phyloP scores from a whole-genome alignment of 805 yeast species.

The Nakazawaea ishiwadae region DNA sequence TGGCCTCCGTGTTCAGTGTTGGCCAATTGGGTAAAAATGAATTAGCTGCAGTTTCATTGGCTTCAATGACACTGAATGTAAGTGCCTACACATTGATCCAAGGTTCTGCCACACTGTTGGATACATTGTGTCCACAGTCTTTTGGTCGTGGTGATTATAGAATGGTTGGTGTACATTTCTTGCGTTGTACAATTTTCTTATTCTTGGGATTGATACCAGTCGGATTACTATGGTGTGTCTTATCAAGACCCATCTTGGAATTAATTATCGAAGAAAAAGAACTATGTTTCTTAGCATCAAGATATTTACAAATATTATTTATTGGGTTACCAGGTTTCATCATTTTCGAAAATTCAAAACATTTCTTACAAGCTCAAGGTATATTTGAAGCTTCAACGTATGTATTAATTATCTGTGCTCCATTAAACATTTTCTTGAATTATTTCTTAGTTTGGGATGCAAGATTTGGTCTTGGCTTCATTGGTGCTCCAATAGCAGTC shows the following conservation, averaged over 20 bases:
- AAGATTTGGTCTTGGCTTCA: constrained; percentile 51
- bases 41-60: constrained; percentile 70
- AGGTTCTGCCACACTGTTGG: constrained; percentile 75
- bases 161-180: constrained; percentile 63
- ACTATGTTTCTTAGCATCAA: constrained; percentile 49
- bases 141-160: constrained; percentile 63
- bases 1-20: constrained; percentile 74
- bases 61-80: constrained; percentile 75
- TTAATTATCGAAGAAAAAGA: constrained; percentile 37
- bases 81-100: constrained; percentile 71
- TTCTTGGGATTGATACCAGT: constrained; percentile 50
- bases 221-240: constrained; percentile 54
- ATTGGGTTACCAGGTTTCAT: constrained; percentile 72
- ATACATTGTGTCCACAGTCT: constrained; percentile 76
- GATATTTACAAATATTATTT: constrained; percentile 49
- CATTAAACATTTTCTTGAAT: constrained; percentile 64
- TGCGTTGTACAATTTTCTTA: constrained; percentile 59
- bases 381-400: constrained; percentile 78
- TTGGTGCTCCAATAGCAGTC: constrained; percentile 77
- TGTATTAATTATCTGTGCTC: constrained; percentile 66
- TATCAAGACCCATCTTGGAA: constrained; percentile 47
- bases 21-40: constrained; percentile 69
- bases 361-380: constrained; percentile 73
- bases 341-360: constrained; percentile 63
- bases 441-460: constrained; percentile 66